phyloP scores from a whole-genome alignment of 345 rosid genomes.

The Eucalyptus victrix region DNA sequence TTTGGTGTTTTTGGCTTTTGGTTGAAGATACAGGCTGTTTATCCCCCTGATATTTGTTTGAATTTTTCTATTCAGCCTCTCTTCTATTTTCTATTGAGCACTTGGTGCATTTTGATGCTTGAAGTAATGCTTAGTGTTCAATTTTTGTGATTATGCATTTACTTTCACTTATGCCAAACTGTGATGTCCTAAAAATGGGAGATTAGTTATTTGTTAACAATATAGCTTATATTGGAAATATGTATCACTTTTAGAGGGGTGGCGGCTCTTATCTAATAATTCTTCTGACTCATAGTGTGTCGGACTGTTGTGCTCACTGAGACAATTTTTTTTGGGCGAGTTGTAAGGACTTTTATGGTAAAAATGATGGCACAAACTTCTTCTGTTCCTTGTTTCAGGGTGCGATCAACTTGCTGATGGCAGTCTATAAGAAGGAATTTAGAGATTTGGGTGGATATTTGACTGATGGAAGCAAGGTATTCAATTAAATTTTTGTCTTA shows the following conservation, averaged over 20 bases:
- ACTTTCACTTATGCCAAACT: background rate
- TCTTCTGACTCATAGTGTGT: background rate
- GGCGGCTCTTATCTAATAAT: background rate
- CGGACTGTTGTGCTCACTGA: background rate
- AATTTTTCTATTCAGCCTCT: background rate
- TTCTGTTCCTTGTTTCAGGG: slow-evolving; percentile 33
- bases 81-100: background rate
- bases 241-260: background rate
- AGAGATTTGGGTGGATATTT: slow-evolving; percentile 49
- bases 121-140: background rate
- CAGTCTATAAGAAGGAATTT: slow-evolving; percentile 82
- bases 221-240: background rate
- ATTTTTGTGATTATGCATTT: background rate
- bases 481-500: background rate
- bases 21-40: background rate
- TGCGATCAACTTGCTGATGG: slow-evolving; percentile 79
- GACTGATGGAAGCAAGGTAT: slow-evolving; percentile 74
- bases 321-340: background rate
- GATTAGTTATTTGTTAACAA: background rate
- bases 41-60: background rate
- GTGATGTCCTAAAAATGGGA: background rate
- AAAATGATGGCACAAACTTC: background rate
- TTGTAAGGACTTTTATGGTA: background rate
- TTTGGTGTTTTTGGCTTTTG: background rate
- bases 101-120: background rate